Percentiles rank a stretch among this genome's conserved stretches.
Conservation (phyloP, 1,139 yeast genomes). For the Taphrina populina region DNA sequence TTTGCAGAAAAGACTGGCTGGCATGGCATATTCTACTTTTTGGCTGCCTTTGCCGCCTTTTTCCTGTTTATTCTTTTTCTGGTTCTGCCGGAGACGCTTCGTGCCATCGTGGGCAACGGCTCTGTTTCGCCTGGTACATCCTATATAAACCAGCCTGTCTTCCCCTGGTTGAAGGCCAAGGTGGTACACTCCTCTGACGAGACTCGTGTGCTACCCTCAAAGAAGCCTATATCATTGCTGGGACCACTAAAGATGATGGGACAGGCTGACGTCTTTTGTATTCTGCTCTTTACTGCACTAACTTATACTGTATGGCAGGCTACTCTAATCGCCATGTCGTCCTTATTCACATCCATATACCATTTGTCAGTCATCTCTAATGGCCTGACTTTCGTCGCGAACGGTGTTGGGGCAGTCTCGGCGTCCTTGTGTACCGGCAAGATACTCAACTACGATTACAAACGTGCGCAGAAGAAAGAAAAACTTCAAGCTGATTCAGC, state of each 20-base stretch:
- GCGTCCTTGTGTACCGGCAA: conserved; percentile 46
- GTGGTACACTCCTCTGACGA: neutral
- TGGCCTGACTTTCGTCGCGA: conserved; percentile 58
- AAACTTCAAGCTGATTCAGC: conserved; percentile 45
- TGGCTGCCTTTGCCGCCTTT: conserved; percentile 61
- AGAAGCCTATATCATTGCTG: conserved; percentile 30
- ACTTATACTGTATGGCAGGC: conserved; percentile 71
- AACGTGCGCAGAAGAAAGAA: conserved; percentile 40
- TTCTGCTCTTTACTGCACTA: conserved; percentile 57
- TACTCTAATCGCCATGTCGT: conserved; percentile 63
- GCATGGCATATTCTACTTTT: conserved; percentile 75
- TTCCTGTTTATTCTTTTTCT: conserved; percentile 44
- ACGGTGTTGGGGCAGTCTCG: conserved; percentile 47
- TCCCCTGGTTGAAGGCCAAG: conserved; percentile 6
- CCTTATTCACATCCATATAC: conserved; percentile 54
- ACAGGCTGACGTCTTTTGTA: conserved; percentile 45
- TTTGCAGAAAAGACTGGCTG: conserved; percentile 61
- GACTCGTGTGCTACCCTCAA: conserved; percentile 19
- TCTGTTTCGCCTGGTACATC: conserved; percentile 41
- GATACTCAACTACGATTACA: conserved; percentile 44
- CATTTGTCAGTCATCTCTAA: conserved; percentile 55
- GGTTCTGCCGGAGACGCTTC: conserved; percentile 67
- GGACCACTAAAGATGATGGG: conserved; percentile 35
- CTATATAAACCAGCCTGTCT: conserved; percentile 8
- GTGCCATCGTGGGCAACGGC: conserved; percentile 68